phyloP scores from a whole-genome alignment of 2,329 filamentous ascomycete species.

The Epichloe elymi region DNA sequence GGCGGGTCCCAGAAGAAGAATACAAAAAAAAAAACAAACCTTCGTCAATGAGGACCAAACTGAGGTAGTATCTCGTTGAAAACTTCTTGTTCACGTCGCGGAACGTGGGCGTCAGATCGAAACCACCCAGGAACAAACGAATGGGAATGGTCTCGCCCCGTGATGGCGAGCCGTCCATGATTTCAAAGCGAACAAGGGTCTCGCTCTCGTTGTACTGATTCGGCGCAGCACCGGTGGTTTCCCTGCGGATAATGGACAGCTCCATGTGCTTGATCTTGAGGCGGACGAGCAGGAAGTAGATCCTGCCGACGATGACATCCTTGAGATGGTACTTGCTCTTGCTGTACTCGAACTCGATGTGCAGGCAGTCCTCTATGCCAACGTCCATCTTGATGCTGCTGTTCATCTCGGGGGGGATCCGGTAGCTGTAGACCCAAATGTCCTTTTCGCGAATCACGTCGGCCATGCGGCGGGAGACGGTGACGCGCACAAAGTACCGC shows the following conservation, averaged over 20 bases:
- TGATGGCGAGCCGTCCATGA: slow-evolving; percentile 98
- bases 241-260: slow-evolving; percentile 92
- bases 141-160: slow-evolving; percentile 93
- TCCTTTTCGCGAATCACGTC: slow-evolving; percentile 99
- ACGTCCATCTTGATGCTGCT: slow-evolving; percentile 99
- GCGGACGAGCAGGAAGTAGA: slow-evolving; percentile 94
- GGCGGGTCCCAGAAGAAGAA: too few relatives aligned
- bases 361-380: slow-evolving; percentile 95
- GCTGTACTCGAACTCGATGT: slow-evolving; percentile 99
- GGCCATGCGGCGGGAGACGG: slow-evolving; percentile 90
- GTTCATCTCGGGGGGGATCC: slow-evolving; percentile 96
- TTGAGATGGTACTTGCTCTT: slow-evolving; percentile 99
- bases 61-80: slow-evolving; percentile 94
- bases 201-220: slow-evolving; percentile 99
- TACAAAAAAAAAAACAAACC: slow-evolving; percentile 36
- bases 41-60: slow-evolving; percentile 90
- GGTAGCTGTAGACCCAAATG: slow-evolving; percentile 98
- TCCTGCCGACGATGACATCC: slow-evolving; percentile 95
- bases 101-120: slow-evolving; percentile 95
- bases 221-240: slow-evolving; percentile 90
- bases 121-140: slow-evolving; percentile 88
- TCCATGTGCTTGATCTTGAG: slow-evolving; percentile 99
- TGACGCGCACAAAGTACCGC: slow-evolving; percentile 95
- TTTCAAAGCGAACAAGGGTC: slow-evolving; percentile 95
- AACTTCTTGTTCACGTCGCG: slow-evolving; percentile 99